phyloP scores from a whole-genome alignment of 371 early-diverging fungal species.

The Apophysomyces trapeziformis region DNA sequence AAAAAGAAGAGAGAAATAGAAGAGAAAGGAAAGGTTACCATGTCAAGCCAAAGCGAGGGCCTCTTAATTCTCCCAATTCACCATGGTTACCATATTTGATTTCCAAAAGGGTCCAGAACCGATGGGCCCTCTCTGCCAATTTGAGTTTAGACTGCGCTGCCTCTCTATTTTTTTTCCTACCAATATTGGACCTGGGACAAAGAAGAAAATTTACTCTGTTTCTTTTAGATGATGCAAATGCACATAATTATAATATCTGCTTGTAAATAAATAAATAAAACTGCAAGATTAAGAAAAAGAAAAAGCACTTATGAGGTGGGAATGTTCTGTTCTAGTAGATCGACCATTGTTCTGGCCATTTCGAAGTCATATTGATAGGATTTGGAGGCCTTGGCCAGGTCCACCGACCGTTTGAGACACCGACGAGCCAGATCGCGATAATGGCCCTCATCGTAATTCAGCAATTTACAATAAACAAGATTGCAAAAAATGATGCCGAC shows the following conservation, averaged over 20 bases:
- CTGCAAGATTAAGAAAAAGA: conserved; percentile 2
- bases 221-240: conserved; percentile 1
- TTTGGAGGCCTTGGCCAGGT: conserved; percentile 33
- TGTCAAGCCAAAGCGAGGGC: conserved; percentile 4
- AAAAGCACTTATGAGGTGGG: not conserved
- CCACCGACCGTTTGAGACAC: conserved; percentile 36
- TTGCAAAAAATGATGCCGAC: conserved; percentile 44
- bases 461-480: conserved; percentile 38
- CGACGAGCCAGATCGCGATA: conserved; percentile 29
- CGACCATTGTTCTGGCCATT: conserved; percentile 31
- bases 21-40: conserved; percentile 9
- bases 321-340: conserved; percentile 35
- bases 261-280: conserved; percentile 6
- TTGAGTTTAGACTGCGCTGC: too few species aligned
- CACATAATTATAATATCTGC: not conserved
- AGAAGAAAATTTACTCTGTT: not conserved
- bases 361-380: conserved; percentile 47
- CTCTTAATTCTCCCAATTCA: not conserved
- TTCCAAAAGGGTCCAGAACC: not conserved
- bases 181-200: not conserved
- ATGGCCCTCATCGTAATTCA: conserved; percentile 30
- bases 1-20: conserved; percentile 10
- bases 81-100: conserved; percentile 3
- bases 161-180: not conserved
- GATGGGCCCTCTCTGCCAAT: too few species aligned